phyloP scores from a whole-genome alignment of 768 basidiomycete species.

The Calocybe cyanea region DNA sequence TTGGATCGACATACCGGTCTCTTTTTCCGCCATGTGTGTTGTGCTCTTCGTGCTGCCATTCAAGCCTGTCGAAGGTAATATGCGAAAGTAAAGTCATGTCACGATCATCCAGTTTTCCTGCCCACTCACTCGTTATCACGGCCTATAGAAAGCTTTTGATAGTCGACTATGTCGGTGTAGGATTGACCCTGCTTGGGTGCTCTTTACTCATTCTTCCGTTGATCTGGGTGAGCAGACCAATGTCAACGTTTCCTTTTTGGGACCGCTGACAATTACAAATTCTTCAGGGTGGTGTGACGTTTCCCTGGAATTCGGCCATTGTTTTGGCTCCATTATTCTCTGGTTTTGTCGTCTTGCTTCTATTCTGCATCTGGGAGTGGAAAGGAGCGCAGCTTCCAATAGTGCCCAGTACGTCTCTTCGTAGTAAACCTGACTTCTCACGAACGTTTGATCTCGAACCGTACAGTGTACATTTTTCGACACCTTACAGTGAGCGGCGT shows the following conservation, averaged over 20 bases:
- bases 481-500: slow-evolving; percentile 63
- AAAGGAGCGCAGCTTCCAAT: slow-evolving; percentile 67
- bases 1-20: slow-evolving; percentile 66
- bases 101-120: neutral
- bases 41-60: slow-evolving; percentile 64
- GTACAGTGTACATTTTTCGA: slow-evolving; percentile 69
- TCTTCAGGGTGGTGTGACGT: slow-evolving; percentile 62
- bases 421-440: neutral
- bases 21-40: slow-evolving; percentile 47
- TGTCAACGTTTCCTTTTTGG: neutral
- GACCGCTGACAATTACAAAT: neutral
- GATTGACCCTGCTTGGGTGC: slow-evolving; percentile 57
- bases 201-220: slow-evolving; percentile 64
- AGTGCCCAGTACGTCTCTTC: slow-evolving; percentile 52
- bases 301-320: slow-evolving; percentile 66
- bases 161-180: slow-evolving; percentile 60
- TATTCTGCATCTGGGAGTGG: slow-evolving; percentile 75
- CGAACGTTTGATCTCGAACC: neutral
- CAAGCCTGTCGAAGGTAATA: slow-evolving; percentile 61
- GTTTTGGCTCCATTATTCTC: slow-evolving; percentile 59
- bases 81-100: slow-evolving; percentile 37
- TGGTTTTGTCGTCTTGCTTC: slow-evolving; percentile 44
- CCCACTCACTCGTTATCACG: neutral
- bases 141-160: slow-evolving; percentile 53
- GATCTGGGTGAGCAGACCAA: slow-evolving; percentile 51